phyloP scores from a whole-genome alignment of 1,139 yeast genomes.

The Petasospora rhodanensis region DNA sequence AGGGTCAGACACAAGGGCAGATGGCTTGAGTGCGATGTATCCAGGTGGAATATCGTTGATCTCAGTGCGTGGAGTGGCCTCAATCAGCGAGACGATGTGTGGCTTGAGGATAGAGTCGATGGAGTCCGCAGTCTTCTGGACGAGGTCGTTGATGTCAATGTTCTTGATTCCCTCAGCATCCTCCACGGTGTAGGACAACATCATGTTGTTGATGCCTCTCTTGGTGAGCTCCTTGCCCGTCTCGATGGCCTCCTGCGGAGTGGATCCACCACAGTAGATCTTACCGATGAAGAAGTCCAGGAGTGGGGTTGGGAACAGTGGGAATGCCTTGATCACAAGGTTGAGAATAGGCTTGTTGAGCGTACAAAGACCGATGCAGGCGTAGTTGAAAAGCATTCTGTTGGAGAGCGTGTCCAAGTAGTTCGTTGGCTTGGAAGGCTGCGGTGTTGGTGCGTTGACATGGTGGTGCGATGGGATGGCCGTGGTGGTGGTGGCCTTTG shows the following conservation, averaged over 20 bases:
- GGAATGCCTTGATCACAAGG: constrained; percentile 61
- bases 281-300: constrained; percentile 74
- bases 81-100: constrained; percentile 52
- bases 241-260: constrained; percentile 57
- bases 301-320: constrained; percentile 66
- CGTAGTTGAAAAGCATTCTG: constrained; percentile 47
- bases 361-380: constrained; percentile 66
- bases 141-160: constrained; percentile 60
- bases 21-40: constrained; percentile 88
- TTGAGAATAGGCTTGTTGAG: constrained; percentile 57
- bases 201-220: constrained; percentile 87
- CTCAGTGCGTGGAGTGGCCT: too few relatives aligned
- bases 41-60: constrained; percentile 73
- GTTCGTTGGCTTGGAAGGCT: constrained; percentile 3
- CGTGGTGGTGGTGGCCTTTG: constrained; percentile 9
- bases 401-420: constrained; percentile 33
- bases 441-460: constrained; percentile 3
- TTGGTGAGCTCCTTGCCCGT: constrained; percentile 65
- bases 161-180: constrained; percentile 74
- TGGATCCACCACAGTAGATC: constrained; percentile 90
- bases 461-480: too few relatives aligned
- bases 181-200: constrained; percentile 89
- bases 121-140: constrained; percentile 62
- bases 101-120: constrained; percentile 69
- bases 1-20: constrained; percentile 80